phyloP scores from a whole-genome alignment of 306 rosid genomes.

The Lithocarpus polystachyus region DNA sequence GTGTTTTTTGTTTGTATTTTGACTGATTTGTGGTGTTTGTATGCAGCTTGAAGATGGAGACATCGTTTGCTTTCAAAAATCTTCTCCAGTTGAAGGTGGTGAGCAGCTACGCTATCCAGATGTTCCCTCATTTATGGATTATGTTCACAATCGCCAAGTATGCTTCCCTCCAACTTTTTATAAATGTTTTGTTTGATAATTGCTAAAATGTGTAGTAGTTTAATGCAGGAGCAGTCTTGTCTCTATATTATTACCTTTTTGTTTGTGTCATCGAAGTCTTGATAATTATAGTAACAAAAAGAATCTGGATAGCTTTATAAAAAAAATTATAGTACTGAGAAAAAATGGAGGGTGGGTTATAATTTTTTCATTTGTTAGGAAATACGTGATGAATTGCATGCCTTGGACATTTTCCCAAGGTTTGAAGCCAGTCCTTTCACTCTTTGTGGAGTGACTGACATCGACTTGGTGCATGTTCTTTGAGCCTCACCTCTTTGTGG shows the following conservation, averaged over 20 bases:
- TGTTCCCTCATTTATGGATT: constrained; percentile 92
- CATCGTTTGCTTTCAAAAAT: constrained; percentile 85
- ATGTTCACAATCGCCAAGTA: constrained; percentile 94
- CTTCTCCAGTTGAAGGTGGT: constrained; percentile 42
- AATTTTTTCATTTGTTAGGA: neutral
- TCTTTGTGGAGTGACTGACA: neutral
- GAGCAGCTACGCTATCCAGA: constrained; percentile 71
- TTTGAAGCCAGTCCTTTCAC: neutral
- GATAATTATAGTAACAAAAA: neutral
- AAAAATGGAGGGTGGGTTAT: neutral
- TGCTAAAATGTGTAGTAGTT: neutral
- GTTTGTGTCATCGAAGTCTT: neutral
- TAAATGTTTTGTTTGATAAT: constrained; percentile 1
- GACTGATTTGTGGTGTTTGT: constrained; percentile 15
- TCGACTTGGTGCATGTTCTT: neutral
- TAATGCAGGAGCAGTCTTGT: neutral
- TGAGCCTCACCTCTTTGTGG: neutral
- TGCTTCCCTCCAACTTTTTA: constrained; percentile 12
- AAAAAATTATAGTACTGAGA: neutral
- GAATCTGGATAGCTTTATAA: too few species aligned
- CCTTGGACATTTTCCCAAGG: neutral
- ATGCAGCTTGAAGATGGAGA: constrained; percentile 95
- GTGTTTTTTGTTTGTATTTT: constrained; percentile 4
- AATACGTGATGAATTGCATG: neutral
- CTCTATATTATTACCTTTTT: neutral